phyloP scores from a whole-genome alignment of 139 green algal species.

The Picochlorum sp. region DNA sequence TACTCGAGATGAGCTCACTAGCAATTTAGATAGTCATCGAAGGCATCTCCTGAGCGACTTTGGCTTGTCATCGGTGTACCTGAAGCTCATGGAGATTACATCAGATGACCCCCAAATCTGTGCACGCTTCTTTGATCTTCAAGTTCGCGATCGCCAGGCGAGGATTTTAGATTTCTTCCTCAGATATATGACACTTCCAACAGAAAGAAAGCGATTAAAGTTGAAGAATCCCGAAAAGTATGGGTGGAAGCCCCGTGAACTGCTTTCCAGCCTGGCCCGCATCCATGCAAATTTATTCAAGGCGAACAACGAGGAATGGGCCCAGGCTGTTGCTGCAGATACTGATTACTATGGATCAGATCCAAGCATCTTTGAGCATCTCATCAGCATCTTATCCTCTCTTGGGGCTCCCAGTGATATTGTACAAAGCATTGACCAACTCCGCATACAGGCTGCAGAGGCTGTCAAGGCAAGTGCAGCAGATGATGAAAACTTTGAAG shows the following conservation, averaged over 20 bases:
- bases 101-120: conserved; percentile 31
- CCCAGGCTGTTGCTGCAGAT: conserved; percentile 67
- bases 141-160: conserved; percentile 64
- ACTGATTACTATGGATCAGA: conserved; percentile 59
- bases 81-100: conserved; percentile 65
- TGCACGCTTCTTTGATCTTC: conserved; percentile 22
- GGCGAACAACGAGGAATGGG: conserved; percentile 46
- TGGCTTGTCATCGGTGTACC: conserved; percentile 38
- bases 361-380: conserved; percentile 65
- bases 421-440: conserved; percentile 31
- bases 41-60: conserved; percentile 31
- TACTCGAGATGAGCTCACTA: conserved; percentile 31
- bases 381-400: conserved; percentile 35
- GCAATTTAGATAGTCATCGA: conserved; percentile 16
- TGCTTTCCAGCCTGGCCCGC: conserved; percentile 55
- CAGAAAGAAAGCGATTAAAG: conserved; percentile 57
- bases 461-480: conserved; percentile 13
- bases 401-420: conserved; percentile 25
- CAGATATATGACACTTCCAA: conserved; percentile 62
- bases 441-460: conserved; percentile 28
- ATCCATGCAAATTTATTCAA: conserved; percentile 80
- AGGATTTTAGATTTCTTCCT: conserved; percentile 97
- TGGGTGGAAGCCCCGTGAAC: conserved; percentile 68
- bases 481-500: conserved; percentile 61
- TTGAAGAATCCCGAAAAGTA: conserved; percentile 79